These are phyloP conservation scores for Boletus sp. DNA, from an alignment of 1,284 basidiomycete genomes.

Conservation along the genomic window DNA sequence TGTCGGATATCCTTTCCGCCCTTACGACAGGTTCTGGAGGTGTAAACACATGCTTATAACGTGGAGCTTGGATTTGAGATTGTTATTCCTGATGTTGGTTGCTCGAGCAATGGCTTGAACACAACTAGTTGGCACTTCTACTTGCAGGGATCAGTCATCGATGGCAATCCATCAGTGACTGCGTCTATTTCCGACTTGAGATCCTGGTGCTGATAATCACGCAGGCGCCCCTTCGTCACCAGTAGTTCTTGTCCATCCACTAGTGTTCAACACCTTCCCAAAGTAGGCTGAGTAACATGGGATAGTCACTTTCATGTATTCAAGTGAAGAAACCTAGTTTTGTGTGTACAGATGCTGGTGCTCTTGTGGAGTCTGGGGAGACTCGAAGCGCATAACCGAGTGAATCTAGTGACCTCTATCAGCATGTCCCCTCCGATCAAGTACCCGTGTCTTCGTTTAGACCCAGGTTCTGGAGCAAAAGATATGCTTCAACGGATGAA, in stretches of 20 bases:
- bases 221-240: constrained; percentile 49
- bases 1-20: constrained; percentile 55
- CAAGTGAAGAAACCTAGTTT: background rate
- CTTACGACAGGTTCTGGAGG: constrained; percentile 50
- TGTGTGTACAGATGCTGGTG: background rate
- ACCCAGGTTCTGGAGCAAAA: constrained; percentile 51
- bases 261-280: constrained; percentile 65
- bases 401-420: background rate
- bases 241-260: constrained; percentile 49
- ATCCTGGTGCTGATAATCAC: constrained; percentile 8
- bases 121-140: constrained; percentile 67
- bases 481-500: constrained; percentile 31
- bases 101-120: constrained; percentile 45
- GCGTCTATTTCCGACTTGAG: background rate
- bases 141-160: constrained; percentile 60
- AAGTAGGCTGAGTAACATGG: constrained; percentile 35
- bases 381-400: background rate
- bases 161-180: constrained; percentile 55
- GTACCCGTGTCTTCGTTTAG: constrained; percentile 46
- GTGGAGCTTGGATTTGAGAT: constrained; percentile 1
- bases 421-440: constrained; percentile 49
- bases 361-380: background rate
- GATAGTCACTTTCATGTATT: background rate
- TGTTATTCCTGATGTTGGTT: constrained; percentile 53
- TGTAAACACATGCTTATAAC: constrained; percentile 20